phyloP scores from a whole-genome alignment of 352 stramenopile species.

The Globisporangium middletonii region DNA sequence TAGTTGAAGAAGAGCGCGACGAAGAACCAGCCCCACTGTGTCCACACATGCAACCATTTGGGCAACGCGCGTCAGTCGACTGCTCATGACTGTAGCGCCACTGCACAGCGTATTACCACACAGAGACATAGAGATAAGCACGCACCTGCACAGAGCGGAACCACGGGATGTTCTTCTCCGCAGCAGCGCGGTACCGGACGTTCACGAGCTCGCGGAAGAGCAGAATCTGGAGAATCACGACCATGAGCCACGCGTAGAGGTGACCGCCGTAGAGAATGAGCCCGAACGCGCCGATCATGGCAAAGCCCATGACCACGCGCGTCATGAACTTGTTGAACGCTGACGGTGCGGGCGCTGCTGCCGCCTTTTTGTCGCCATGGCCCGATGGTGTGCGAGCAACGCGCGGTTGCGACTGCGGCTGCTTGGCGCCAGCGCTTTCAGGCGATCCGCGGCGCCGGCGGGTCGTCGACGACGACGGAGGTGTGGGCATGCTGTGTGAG shows the following conservation, averaged over 20 bases:
- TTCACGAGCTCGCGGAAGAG: constrained; percentile 98
- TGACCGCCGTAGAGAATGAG: constrained; percentile 76
- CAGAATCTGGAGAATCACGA: constrained; percentile 83
- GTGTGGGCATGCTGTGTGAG: constrained; percentile 12
- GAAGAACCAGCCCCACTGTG: constrained; percentile 96
- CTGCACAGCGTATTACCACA: not conserved
- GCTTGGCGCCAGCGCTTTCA: constrained; percentile 14
- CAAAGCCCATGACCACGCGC: constrained; percentile 64
- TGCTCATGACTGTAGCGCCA: not conserved
- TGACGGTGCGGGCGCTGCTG: constrained; percentile 13
- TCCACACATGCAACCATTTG: not conserved
- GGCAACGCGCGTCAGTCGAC: not conserved
- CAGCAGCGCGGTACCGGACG: constrained; percentile 92
- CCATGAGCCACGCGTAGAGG: constrained; percentile 79
- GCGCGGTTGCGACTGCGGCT: constrained; percentile 10
- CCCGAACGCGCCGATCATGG: constrained; percentile 70
- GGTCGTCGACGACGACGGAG: constrained; percentile 6
- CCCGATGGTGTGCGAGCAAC: constrained; percentile 8
- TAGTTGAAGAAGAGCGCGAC: constrained; percentile 97
- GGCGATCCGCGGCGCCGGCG: constrained; percentile 39
- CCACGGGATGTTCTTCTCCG: constrained; percentile 95
- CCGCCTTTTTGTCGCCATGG: constrained; percentile 19
- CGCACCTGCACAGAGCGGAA: constrained; percentile 92
- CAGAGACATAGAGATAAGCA: not conserved
- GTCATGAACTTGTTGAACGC: constrained; percentile 62